Base-by-base conservation (phyloP, 2,329 filamentous ascomycete species). In the Exophiala lecanii-corni region DNA sequence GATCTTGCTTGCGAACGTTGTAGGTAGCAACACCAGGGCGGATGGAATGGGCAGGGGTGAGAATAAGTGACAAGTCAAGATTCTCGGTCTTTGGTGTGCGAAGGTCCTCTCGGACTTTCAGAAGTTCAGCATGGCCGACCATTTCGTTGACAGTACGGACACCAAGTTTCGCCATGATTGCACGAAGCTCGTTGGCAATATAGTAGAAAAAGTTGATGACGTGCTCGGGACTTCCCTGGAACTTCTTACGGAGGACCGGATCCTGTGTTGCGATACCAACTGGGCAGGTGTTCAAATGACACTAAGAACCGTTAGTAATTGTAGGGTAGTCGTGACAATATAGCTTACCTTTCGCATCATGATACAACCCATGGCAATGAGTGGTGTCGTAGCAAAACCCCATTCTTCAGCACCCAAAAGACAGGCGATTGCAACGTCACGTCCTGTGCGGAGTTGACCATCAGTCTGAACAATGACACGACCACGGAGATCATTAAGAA, bases 131-230 rank as follows among this genome's bases (percentile, higher is more conserved):
- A 55, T 84, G 88, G 15, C 91, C 91, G 59, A 97, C 87, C 91
- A 96, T 96, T 66, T 97, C 91, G 62, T 96, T 97, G 63, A 97
- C 84, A 48, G 86, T 94, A 54, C 91, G 83, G 79, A 94, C 88
- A 55, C 91, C 91, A 58, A 96, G 81, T 69, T 86, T 88, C 38
- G 91, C 89, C 91, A 97, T 96, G 68, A 97, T 94, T 25, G 89
- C 88, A 62, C 91, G 84, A 45, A 97, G 79, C 71, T 97, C 91
- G 61, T 97, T 97, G 56, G 91, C 86, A 39, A 97, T 77, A 60
- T 96, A 97, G 72, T 96, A 97, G 72, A 95, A 95, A 75, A 96
- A 96, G 76, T 96, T 97, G 68, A 97, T 96, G 45, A 95, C 89
- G 57, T 96, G 88, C 70, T 97, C 91, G 9, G 91, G 89, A 1